phyloP scores from a whole-genome alignment of 495 filamentous ascomycete genomes.

The Usnea hakonensis region DNA sequence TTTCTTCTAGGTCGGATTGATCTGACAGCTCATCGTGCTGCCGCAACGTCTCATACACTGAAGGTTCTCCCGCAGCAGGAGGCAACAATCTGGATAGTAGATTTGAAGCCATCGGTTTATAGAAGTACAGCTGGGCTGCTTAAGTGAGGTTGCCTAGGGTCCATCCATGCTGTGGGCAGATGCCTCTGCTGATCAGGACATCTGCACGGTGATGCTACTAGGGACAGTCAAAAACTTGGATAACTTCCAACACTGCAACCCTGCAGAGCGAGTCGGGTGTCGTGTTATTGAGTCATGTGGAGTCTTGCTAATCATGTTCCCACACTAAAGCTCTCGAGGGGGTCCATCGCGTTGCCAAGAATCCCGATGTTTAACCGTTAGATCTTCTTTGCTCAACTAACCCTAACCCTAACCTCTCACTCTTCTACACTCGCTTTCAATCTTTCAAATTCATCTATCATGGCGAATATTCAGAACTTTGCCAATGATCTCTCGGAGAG shows the following conservation, averaged over 20 bases:
- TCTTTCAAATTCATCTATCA: not conserved
- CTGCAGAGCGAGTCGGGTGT: constrained; percentile 1
- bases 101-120: constrained; percentile 63
- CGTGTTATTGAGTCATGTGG: not conserved
- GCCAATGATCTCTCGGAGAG: constrained; percentile 6
- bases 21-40: constrained; percentile 53
- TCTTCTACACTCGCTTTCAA: too few relatives aligned
- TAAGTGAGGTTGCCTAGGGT: constrained; percentile 2
- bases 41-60: constrained; percentile 64
- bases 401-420: too few relatives aligned
- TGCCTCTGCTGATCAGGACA: constrained; percentile 8
- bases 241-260: not conserved
- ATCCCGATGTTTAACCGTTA: not conserved
- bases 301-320: not conserved
- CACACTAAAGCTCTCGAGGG: not conserved
- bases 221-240: not conserved
- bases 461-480: constrained; percentile 5
- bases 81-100: constrained; percentile 68
- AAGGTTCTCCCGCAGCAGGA: constrained; percentile 49
- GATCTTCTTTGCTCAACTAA: too few relatives aligned
- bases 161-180: constrained; percentile 10
- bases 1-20: constrained; percentile 56
- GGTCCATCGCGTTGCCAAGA: not conserved
- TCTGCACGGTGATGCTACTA: not conserved
- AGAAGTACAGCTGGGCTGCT: not conserved